Evolutionary conservation across 192 early-diverging fungal genomes (phyloP), one percentile per base, ranked within the genome.

Genomic region (Backusella tarrabulga): DNA sequence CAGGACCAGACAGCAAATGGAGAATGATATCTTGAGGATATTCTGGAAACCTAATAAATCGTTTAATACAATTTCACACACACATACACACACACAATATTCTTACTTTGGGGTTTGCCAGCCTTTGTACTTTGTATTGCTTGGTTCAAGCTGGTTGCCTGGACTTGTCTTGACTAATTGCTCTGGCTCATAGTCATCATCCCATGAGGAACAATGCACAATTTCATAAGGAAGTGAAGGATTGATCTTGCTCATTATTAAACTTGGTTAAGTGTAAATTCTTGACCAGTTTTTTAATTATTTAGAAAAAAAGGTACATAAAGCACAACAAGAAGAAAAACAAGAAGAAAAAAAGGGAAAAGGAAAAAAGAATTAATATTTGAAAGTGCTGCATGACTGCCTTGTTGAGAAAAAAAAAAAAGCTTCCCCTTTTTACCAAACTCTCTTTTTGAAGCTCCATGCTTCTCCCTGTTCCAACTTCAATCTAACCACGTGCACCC

Each of bases 21-120:
- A 95, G 68, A 36, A 92, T 86, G 14, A 95, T 75, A 50, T 84
- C 83, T 83, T 95, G 93, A 19, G 93, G 93, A 72, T 88, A 95
- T 42, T 77, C 74, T 42, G 74, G 74, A 54, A 66, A 75, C 38
- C 44, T 54, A 38, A 40, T 11, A 40, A 17, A 44, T 35, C 32
- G 32, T 42, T 19, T 21, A 34, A 40, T 60, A 29, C n/a, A 15
- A 44, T n/a, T 52, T 46, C 46, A 72, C 23, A 44, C 9, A 44
- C 32, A 40, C 15, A 41, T 17, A 46, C 40, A 21, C 26, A 34
- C 15, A 21, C 41, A 52, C 32, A 63, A 4, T 35, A 38, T 34
- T 26, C 14, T 32, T 83, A 87, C 86, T 79, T 87, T 73, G 81
- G 77, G 9, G 86, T 85, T 56, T 87, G 86, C 86, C 86, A 87